Conservation (phyloP, 495 filamentous ascomycete genomes). For the Recurvomyces mirabilis region DNA sequence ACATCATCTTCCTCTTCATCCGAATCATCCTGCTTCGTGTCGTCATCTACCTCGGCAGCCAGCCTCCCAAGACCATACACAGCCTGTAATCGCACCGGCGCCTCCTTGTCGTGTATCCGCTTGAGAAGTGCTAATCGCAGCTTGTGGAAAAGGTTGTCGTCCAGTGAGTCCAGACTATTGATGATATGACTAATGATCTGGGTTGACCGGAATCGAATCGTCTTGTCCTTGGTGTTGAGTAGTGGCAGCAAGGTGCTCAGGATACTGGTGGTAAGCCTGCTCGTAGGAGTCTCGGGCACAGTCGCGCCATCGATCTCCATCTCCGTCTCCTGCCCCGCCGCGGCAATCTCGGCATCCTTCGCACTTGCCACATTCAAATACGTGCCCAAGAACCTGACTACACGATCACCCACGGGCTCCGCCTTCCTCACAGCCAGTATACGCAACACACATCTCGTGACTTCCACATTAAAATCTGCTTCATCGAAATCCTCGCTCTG, state of each 20-base stretch:
- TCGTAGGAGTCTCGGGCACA: slow-evolving; percentile 68
- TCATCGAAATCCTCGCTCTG: slow-evolving; percentile 51
- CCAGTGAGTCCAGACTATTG: slow-evolving; percentile 81
- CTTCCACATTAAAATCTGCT: slow-evolving; percentile 75
- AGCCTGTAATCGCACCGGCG: slow-evolving; percentile 85
- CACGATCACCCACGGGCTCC: slow-evolving; percentile 76
- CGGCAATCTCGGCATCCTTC: slow-evolving; percentile 49
- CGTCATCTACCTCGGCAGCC: slow-evolving; percentile 60
- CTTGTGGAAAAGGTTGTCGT: slow-evolving; percentile 77
- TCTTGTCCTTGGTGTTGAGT: slow-evolving; percentile 75
- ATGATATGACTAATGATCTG: slow-evolving; percentile 81
- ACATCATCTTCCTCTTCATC: slow-evolving; percentile 45
- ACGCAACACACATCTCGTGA: slow-evolving; percentile 68
- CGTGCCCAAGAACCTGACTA: slow-evolving; percentile 70
- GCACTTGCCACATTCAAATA: slow-evolving; percentile 75
- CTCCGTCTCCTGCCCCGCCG: slow-evolving; percentile 25
- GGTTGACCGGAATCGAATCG: slow-evolving; percentile 77
- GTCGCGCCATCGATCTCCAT: slow-evolving; percentile 46
- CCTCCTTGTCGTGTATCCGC: slow-evolving; percentile 84
- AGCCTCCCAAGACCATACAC: slow-evolving; percentile 77
- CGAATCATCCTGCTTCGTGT: slow-evolving; percentile 44
- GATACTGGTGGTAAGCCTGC: slow-evolving; percentile 63
- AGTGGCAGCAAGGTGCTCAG: slow-evolving; percentile 58
- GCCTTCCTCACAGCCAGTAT: slow-evolving; percentile 83
- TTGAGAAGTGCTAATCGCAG: slow-evolving; percentile 65